Evolutionary conservation across 2,329 filamentous ascomycete genomes (phyloP), one percentile per base, ranked within the genome.

Genomic region (Hypoxylon sp.): DNA sequence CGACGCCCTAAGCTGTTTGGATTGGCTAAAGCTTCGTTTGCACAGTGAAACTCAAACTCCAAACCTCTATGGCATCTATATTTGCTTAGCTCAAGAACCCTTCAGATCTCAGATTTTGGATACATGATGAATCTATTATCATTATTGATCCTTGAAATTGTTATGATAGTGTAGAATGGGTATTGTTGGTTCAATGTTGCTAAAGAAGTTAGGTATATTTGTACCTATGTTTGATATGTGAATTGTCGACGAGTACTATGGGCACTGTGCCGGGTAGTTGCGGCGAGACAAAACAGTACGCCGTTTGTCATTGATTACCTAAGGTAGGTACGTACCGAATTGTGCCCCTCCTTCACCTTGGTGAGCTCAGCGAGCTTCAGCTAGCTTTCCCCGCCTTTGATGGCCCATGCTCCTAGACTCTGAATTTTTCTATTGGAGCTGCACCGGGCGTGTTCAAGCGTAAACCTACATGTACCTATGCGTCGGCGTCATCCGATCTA

Each of bases 331-430:
- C 30, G 9, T 52, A 63, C 25, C 32, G 17, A 46, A 10, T 14
- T 28, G 10, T 66, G 60, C 68, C 68, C 68, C 68, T 63, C 68
- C 62, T 68, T 68, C 61, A 70, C 60, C 65, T 56, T n/a, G 53
- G 38, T 56, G 38, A 56, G 21, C 38, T 65, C 52, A 58, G 64
- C 68, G 64, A 65, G 67, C 64, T 65, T 46, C 21, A 61, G 49
- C 55, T 43, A 30, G 28, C 60, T 65, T 65, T 50, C 65, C 68
- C 68, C 68, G 60, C 65, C 63, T 68, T 63, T 52, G 43, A 60
- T 59, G 64, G 68, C 23, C 61, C 61, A 68, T 68, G 65, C 68
- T 68, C 55, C 57, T 38, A 43, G 3, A 49, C 50, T 63, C n/a
- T 65, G 28, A n/a, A 34, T 62, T 34, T 65, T 23, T 49, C 19